A percentile compares a stretch with the other conserved stretches of the same genome.
phyloP scores from a whole-genome alignment of 2,329 filamentous ascomycete species.

The Ophiostoma perfectum region DNA sequence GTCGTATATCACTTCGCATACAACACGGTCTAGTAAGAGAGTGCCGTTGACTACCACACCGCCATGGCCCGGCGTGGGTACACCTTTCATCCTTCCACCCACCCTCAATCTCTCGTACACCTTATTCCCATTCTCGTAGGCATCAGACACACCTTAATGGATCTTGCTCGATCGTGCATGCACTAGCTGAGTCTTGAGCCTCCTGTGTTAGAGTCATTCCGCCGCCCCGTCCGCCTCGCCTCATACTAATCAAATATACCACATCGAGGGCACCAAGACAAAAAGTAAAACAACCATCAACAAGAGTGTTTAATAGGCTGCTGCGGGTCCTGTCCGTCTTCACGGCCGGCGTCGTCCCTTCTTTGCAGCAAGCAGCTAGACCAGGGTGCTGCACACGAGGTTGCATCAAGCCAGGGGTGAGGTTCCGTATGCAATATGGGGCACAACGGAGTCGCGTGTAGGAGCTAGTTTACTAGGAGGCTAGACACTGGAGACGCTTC shows the following conservation, averaged over 20 bases:
- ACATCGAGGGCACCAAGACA: not conserved
- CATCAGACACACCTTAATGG: not conserved
- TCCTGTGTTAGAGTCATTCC: not conserved
- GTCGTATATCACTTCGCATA: not conserved
- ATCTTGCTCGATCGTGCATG: not conserved
- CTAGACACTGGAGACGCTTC: not conserved
- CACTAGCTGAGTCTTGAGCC: not conserved
- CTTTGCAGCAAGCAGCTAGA: not conserved
- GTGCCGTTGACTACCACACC: not conserved
- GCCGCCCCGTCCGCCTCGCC: not conserved
- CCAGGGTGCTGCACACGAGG: not conserved
- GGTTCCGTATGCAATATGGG: conserved; percentile 6
- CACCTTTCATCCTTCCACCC: not conserved
- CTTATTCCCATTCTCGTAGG: not conserved
- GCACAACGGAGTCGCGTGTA: conserved; percentile 2
- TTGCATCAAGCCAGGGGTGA: conserved; percentile 5
- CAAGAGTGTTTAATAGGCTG: not conserved
- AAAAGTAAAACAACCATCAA: not conserved
- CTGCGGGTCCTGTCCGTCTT: not conserved
- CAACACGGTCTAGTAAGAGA: not conserved
- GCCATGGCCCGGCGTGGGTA: not conserved
- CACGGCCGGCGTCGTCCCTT: conserved; percentile 15
- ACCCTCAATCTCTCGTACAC: conserved; percentile 1
- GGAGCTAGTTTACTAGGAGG: not conserved
- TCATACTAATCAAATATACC: not conserved